phyloP scores from a whole-genome alignment of 2,329 filamentous ascomycete genomes.

The Alternaria sp. region DNA sequence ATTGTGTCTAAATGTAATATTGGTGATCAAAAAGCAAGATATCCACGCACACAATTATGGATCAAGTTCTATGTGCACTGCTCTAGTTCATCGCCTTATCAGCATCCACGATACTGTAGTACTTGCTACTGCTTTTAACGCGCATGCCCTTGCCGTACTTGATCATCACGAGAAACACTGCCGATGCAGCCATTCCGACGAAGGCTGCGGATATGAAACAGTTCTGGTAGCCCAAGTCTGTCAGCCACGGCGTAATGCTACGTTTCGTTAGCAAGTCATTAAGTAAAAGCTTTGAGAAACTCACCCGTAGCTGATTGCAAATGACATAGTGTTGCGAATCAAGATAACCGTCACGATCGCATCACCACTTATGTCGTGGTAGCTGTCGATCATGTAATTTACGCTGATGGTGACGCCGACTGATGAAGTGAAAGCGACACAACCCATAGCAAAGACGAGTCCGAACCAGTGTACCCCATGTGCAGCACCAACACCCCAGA shows the following conservation, averaged over 20 bases:
- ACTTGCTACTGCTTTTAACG: conserved; percentile 31
- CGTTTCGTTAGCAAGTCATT: neutral
- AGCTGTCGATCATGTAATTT: conserved; percentile 58
- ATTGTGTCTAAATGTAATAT: neutral
- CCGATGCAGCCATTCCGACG: conserved; percentile 50
- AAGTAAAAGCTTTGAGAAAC: neutral
- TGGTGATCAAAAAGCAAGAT: neutral
- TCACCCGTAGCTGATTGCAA: conserved; percentile 58
- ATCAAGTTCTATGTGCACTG: neutral
- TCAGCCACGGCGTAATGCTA: conserved; percentile 53
- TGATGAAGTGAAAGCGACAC: conserved; percentile 27
- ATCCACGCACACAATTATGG: neutral
- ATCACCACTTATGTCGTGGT: conserved; percentile 57
- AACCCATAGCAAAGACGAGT: conserved; percentile 56
- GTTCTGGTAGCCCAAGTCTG: conserved; percentile 51
- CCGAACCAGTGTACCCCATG: conserved; percentile 59
- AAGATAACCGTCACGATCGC: conserved; percentile 59
- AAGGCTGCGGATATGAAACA: conserved; percentile 54
- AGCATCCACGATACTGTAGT: conserved; percentile 40
- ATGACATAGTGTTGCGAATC: conserved; percentile 58
- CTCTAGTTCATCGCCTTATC: conserved; percentile 10
- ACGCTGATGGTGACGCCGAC: conserved; percentile 54
- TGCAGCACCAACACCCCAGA: conserved; percentile 61
- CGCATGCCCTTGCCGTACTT: conserved; percentile 56
- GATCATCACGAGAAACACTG: conserved; percentile 53